Base-by-base conservation (phyloP, 192 early-diverging fungal species). In the Coemansia sp. region DNA sequence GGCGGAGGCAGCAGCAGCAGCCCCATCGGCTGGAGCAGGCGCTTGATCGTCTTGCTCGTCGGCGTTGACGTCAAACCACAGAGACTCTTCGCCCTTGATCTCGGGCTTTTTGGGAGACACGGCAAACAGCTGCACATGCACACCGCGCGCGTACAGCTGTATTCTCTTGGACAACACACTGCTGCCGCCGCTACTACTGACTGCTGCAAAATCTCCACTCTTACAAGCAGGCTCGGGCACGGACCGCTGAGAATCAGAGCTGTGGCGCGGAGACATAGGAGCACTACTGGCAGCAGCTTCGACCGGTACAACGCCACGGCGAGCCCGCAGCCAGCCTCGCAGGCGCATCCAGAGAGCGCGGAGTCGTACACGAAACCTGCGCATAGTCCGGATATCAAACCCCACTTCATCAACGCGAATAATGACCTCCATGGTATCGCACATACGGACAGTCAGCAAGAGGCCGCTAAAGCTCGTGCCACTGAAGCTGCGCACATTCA, bases 331-430 rank as follows among this genome's bases (percentile, higher is more conserved):
- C 13, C 36, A 34, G 6, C 33, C 16, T 14, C 63, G 62, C 37
- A 76, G 34, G 50, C 34, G 45, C 3, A 25, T 13, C 79, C 73
- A 76, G 6, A 52, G 26, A 3, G 43, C 14, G 5, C 73, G 66
- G 28, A 72, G 20, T 18, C 65, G 56, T 18, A 73, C 65, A 11
- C 73, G 70, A 58, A 82, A 31, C 34, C 79, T 43, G 16, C 79
- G 66, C 79, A 82, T 82, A 16, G 79, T 82, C 3, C 79, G 63
- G 41, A 82, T 58, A 66, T 82, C 79, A 59, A 82, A 50, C 18
- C 79, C 79, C 8, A 82, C 35, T 53, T 76, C 67, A 34, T 82
- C 79, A 10, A 73, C 52, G 3, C 66, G 62, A 14, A 82, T 20
- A 21, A 66, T 64, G 28, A 70, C n/a, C 53, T 76, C 79, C 50